Evolutionary conservation across 129 eudicot species (phyloP), one percentile per base, ranked within the genome.

Genomic region (Glebionis coronaria): DNA sequence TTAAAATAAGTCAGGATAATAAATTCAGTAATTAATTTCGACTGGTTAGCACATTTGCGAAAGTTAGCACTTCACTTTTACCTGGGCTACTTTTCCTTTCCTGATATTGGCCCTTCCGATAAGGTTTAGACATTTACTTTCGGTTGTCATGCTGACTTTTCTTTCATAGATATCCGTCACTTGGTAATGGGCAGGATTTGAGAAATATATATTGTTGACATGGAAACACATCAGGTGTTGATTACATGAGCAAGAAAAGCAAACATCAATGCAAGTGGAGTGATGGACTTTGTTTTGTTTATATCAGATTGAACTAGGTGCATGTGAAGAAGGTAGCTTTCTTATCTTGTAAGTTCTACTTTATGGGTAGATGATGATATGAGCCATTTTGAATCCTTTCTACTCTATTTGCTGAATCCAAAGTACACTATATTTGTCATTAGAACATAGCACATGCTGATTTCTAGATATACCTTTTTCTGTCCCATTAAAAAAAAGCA

Each of bases 181-280:
- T 12, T 57, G 62, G 62, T 19, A 19, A 29, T 28, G 35, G 35
- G 35, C 21, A 53, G 29, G 11, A 19, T 16, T 9, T n/a, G 29
- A 47, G 28, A 58, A 31, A n/a, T 14, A 46, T 44, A 3, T 60
- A 71, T n/a, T 60, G n/a, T 19, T 51, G 8, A 63, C 46, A 52
- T 53, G 77, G 64, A 28, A 73, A 63, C 70, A 63, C 53, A 27
- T 40, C 77, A 61, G 29, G 27, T 62, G 62, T 14, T 50, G 12
- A 62, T 61, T 55, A 61, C 69, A 38, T 61, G 12, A 35, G 45
- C 69, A 72, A 62, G 63, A 19, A 47, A 52, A 51, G 63, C 11
- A 61, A 72, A 62, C 55, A 31, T 40, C 61, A 71, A 60, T 46
- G 45, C n/a, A 58, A 61, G 68, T 27, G 57, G 38, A 31, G 40